phyloP scores from a whole-genome alignment of 1,284 basidiomycete species.

The Cystobasidium pallidum region DNA sequence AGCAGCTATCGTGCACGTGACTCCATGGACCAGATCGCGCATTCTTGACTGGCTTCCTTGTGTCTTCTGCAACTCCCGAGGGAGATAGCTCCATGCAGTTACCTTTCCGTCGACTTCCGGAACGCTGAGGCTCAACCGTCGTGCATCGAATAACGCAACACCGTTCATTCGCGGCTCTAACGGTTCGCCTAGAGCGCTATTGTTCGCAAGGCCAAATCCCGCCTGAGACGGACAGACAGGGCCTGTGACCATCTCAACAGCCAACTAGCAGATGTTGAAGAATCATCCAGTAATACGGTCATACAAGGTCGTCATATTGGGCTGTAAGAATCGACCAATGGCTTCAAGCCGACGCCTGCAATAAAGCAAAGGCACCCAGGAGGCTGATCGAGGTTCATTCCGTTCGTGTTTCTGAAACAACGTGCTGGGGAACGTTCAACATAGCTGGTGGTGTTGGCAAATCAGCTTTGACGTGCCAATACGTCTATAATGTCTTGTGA shows the following conservation, averaged over 20 bases:
- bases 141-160: too few species aligned
- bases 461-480: constrained; percentile 42
- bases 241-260: too few species aligned
- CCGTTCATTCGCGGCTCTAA: too few species aligned
- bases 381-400: constrained; percentile 8
- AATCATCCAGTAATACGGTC: constrained; percentile 8
- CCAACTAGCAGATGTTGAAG: neutral
- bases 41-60: neutral
- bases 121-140: too few species aligned
- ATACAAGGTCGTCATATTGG: constrained; percentile 38
- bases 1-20: constrained; percentile 12
- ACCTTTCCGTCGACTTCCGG: too few species aligned
- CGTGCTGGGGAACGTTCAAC: neutral
- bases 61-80: neutral
- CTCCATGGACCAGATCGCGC: neutral
- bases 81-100: neutral
- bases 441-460: constrained; percentile 41
- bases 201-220: too few species aligned
- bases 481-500: constrained; percentile 44
- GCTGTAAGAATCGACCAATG: constrained; percentile 3
- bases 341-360: neutral
- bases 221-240: too few species aligned
- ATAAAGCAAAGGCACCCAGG: neutral
- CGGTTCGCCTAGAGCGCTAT: too few species aligned
- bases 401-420: neutral